Percentiles rank a stretch among this genome's conserved stretches.
phyloP scores from a whole-genome alignment of 176 grass and related monocot species.

The Calamus simplicifolius region DNA sequence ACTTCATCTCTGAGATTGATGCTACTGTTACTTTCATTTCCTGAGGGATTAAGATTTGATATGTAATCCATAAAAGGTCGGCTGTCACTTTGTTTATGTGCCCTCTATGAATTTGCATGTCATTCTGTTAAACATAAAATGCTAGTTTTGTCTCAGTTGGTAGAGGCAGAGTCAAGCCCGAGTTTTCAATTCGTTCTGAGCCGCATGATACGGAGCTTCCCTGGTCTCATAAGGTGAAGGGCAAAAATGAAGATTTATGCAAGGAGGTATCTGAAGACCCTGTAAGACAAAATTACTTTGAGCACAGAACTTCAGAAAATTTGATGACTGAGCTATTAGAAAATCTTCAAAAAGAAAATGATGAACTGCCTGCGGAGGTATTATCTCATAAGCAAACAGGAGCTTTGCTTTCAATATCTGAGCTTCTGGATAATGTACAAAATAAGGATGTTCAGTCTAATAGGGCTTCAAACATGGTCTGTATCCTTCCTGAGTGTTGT shows the following conservation, averaged over 20 bases:
- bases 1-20: too few relatives aligned
- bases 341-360: slow-evolving; percentile 34
- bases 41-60: too few relatives aligned
- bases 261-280: slow-evolving; percentile 17
- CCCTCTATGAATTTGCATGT: background rate
- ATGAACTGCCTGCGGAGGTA: slow-evolving; percentile 28
- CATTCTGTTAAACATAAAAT: background rate
- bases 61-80: too few relatives aligned
- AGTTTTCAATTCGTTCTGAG: slow-evolving; percentile 43
- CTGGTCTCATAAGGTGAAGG: slow-evolving; percentile 10
- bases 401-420: slow-evolving; percentile 58
- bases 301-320: slow-evolving; percentile 22
- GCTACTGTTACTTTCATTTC: too few relatives aligned
- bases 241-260: slow-evolving; percentile 26
- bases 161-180: slow-evolving; percentile 39
- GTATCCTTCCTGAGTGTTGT: slow-evolving; percentile 17
- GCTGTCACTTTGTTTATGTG: too few relatives aligned
- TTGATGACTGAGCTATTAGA: slow-evolving; percentile 28
- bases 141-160: slow-evolving; percentile 20
- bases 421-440: slow-evolving; percentile 74
- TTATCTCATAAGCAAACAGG: slow-evolving; percentile 21
- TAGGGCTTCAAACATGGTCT: slow-evolving; percentile 31
- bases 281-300: slow-evolving; percentile 8
- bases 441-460: slow-evolving; percentile 41
- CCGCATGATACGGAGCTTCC: slow-evolving; percentile 12